phyloP scores from a whole-genome alignment of 169 alveolate genomes.

The Plasmodium adleri region DNA sequence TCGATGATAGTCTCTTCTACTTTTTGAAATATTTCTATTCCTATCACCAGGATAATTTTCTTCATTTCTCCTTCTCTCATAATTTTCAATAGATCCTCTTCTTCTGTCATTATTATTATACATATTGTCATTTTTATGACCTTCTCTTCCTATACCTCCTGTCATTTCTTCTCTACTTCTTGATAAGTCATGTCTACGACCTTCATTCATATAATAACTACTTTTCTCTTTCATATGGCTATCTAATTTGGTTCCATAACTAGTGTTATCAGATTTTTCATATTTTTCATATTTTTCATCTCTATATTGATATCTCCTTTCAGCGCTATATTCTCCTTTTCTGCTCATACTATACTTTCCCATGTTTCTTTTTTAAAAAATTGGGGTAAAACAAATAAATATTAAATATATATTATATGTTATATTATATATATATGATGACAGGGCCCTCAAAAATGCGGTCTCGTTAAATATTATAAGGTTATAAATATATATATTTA shows the following conservation, averaged over 20 bases:
- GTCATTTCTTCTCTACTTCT: constrained; percentile 55
- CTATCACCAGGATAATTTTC: constrained; percentile 4
- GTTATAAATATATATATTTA: too few relatives aligned
- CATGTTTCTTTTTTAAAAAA: neutral
- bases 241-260: constrained; percentile 11
- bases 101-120: constrained; percentile 8
- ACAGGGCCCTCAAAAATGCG: too few relatives aligned
- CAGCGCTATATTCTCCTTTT: constrained; percentile 3
- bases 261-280: constrained; percentile 2
- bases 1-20: constrained; percentile 44
- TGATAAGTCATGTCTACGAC: constrained; percentile 21
- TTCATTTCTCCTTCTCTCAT: constrained; percentile 28
- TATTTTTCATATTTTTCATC: constrained; percentile 31
- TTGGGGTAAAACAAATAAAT: neutral
- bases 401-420: too few relatives aligned
- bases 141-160: constrained; percentile 22
- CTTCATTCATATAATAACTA: constrained; percentile 23
- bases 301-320: neutral
- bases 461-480: too few relatives aligned
- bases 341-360: constrained; percentile 9
- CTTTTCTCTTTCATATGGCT: constrained; percentile 26
- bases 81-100: constrained; percentile 23
- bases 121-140: constrained; percentile 24
- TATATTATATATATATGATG: too few relatives aligned
- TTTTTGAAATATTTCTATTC: constrained; percentile 26